A percentile compares a stretch with the other conserved stretches of the same genome.
These are phyloP conservation scores for Cymbidium sinense DNA, from an alignment of 106 monocot species.

Conservation along the genomic window DNA sequence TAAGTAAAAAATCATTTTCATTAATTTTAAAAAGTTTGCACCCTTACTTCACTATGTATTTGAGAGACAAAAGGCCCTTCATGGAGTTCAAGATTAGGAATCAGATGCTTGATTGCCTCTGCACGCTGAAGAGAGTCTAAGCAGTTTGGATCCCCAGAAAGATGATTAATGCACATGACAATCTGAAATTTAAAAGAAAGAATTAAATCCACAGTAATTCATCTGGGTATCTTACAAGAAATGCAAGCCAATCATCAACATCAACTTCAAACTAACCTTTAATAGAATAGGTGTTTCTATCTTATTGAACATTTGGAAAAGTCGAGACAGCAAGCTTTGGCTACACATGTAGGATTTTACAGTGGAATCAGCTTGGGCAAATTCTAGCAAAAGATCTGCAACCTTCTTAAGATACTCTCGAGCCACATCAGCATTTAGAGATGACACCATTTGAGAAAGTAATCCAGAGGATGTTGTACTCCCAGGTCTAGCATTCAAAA, in stretches of 20 bases:
- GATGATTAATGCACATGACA: slow-evolving; percentile 47
- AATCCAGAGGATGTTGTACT: slow-evolving; percentile 68
- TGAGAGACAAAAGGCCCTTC: slow-evolving; percentile 41
- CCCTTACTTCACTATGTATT: slow-evolving; percentile 49
- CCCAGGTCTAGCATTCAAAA: slow-evolving; percentile 63
- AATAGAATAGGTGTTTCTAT: slow-evolving; percentile 69
- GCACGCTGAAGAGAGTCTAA: slow-evolving; percentile 52
- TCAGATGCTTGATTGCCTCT: slow-evolving; percentile 53
- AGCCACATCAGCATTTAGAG: slow-evolving; percentile 59
- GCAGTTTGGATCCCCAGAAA: slow-evolving; percentile 53
- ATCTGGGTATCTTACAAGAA: not conserved
- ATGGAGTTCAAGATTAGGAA: slow-evolving; percentile 46
- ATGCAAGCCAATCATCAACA: not conserved
- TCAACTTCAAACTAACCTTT: slow-evolving; percentile 25
- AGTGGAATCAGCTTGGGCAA: slow-evolving; percentile 48
- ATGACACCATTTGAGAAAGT: slow-evolving; percentile 63
- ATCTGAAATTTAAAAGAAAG: slow-evolving; percentile 16
- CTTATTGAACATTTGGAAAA: slow-evolving; percentile 77
- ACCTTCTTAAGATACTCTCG: slow-evolving; percentile 77
- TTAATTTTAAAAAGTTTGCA: not conserved
- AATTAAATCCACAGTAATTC: not conserved
- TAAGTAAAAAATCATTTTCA: not conserved
- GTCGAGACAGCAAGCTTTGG: slow-evolving; percentile 61
- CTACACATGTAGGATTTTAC: slow-evolving; percentile 70
- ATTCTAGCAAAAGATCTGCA: slow-evolving; percentile 32